A percentile compares a stretch with the other conserved stretches of the same genome.
These are phyloP conservation scores for Mallotus nudiflorus DNA, from an alignment of 345 rosid genomes.

Conservation along the genomic window DNA sequence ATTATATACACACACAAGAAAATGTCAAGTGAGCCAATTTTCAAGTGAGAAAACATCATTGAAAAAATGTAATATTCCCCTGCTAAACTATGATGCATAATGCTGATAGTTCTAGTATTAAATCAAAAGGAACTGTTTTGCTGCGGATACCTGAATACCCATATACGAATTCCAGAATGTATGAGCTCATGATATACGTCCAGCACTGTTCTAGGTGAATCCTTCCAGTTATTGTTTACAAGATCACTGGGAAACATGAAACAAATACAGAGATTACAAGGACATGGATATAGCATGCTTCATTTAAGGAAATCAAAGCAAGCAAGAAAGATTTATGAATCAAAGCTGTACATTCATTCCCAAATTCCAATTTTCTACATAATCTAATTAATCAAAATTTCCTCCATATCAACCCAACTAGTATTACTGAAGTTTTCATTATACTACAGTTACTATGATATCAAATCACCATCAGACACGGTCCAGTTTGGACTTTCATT, in stretches of 20 bases:
- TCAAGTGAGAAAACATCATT: background rate
- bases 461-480: no score
- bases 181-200: conserved; percentile 80
- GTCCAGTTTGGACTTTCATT: no score
- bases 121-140: background rate
- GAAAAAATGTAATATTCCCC: background rate
- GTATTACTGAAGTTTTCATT: no score
- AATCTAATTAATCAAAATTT: background rate
- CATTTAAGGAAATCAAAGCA: background rate
- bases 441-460: no score
- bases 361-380: background rate
- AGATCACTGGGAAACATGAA: conserved; percentile 42
- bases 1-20: background rate
- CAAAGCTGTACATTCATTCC: background rate
- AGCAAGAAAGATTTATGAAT: conserved; percentile 1
- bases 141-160: conserved; percentile 80
- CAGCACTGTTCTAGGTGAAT: conserved; percentile 65
- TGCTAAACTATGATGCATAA: background rate
- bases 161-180: conserved; percentile 70
- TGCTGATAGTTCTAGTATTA: background rate
- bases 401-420: no score
- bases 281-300: background rate
- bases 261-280: background rate
- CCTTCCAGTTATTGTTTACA: conserved; percentile 60
- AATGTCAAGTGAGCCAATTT: background rate